A percentile compares a stretch with the other conserved stretches of the same genome.
phyloP scores from a whole-genome alignment of 2,329 filamentous ascomycete genomes.

The Fusarium algeriense region DNA sequence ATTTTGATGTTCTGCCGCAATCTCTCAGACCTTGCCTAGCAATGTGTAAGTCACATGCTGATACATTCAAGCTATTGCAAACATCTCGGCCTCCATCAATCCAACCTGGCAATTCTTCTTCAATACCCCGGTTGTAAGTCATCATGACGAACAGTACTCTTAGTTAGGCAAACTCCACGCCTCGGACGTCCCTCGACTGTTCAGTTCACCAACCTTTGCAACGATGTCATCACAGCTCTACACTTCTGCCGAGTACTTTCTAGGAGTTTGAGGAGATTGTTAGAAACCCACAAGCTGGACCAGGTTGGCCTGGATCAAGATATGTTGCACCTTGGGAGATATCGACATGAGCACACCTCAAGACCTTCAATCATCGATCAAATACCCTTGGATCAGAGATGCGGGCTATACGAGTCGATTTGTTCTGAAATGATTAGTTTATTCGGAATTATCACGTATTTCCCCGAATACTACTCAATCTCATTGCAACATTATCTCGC shows the following conservation, averaged over 20 bases:
- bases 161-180: conserved; percentile 48
- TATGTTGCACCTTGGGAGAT: conserved; percentile 42
- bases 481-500: neutral
- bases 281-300: conserved; percentile 40
- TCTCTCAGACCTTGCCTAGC: conserved; percentile 46
- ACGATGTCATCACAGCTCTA: conserved; percentile 42
- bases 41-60: conserved; percentile 43
- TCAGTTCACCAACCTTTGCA: conserved; percentile 33
- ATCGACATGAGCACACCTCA: conserved; percentile 8
- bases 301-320: conserved; percentile 44
- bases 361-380: conserved; percentile 36
- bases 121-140: conserved; percentile 42
- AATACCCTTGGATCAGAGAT: conserved; percentile 35
- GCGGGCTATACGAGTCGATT: conserved; percentile 33
- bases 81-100: conserved; percentile 33
- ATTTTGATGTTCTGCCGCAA: conserved; percentile 46
- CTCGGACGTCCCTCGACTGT: conserved; percentile 44
- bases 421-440: conserved; percentile 24
- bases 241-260: conserved; percentile 41
- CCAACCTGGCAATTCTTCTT: conserved; percentile 48
- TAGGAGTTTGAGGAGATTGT: conserved; percentile 40
- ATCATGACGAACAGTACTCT: conserved; percentile 32
- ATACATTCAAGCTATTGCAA: conserved; percentile 42
- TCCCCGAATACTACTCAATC: neutral
- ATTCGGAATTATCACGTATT: neutral